Percentiles rank a stretch among this genome's conserved stretches.
These are phyloP conservation scores for Xylaria sp. DNA, from an alignment of 2,329 filamentous ascomycete genomes.

Conservation along the genomic window DNA sequence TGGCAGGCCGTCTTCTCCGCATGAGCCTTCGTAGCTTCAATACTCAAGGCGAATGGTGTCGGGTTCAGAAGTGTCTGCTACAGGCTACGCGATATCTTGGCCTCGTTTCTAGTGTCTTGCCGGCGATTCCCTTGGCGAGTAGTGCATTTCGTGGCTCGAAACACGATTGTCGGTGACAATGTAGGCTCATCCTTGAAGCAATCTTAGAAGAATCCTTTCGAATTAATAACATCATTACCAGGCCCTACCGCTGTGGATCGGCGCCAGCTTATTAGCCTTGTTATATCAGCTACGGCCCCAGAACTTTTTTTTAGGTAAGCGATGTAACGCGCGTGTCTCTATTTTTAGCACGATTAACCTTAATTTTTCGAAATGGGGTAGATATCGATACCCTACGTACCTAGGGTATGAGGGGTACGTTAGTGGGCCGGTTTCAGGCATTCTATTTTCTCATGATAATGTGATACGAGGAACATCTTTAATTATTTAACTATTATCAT, in stretches of 20 bases:
- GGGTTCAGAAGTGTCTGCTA: not conserved
- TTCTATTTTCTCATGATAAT: not conserved
- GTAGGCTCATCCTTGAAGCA: not conserved
- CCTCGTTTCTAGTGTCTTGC: not conserved
- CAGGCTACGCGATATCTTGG: not conserved
- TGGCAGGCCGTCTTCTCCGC: conserved; percentile 10
- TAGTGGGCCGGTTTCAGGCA: conserved; percentile 27
- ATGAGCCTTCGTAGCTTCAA: not conserved
- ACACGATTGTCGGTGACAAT: conserved; percentile 25
- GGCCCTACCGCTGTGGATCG: not conserved
- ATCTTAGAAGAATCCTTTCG: conserved; percentile 23
- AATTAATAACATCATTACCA: conserved; percentile 4
- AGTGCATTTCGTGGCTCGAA: conserved; percentile 10
- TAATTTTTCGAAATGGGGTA: conserved; percentile 27
- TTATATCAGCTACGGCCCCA: not conserved
- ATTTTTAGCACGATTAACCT: conserved; percentile 37
- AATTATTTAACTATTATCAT: too few species aligned
- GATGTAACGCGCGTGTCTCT: conserved; percentile 25
- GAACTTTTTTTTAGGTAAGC: conserved; percentile 29
- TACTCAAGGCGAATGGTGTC: not conserved
- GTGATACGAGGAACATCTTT: not conserved
- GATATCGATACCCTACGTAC: not conserved
- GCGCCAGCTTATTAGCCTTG: conserved; percentile 6
- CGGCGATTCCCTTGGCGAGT: not conserved
- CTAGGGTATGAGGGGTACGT: not conserved